Evolutionary conservation across 2,329 filamentous ascomycete species (phyloP), one percentile per base, ranked within the genome.

Genomic region (Fusarium albosuccineum): DNA sequence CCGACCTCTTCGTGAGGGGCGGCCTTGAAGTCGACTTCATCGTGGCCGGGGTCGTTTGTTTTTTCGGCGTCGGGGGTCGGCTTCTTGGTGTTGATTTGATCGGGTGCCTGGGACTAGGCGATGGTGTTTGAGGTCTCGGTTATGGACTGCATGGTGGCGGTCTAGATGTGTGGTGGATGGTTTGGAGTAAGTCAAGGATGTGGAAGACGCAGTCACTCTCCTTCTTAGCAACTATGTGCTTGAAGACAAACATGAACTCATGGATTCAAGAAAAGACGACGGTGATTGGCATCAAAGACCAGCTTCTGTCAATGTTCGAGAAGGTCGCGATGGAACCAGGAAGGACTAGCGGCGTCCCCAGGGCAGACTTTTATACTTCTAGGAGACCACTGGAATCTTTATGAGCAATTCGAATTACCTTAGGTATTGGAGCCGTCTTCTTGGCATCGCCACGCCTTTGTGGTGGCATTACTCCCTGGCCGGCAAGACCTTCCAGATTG

Each of bases 11-110:
- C 52, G 14, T 55, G 39, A 14, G 17, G 50, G 4, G 37, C 50
- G 17, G 50, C 39, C 14, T 53, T 53, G 39, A 53, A 42, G 39
- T 39, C 46, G 30, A 36, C 46, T 50, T 49, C 14, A n/a, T 57
- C 53, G 34, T 27, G 27, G 14, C 14, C 22, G 26, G 46, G 17
- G 4, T 27, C 8, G 11, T 14, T 22, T 2, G 14, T 22, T n/a
- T 40, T 51, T 26, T 29, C 36, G 36, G 22, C 22, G 26, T 37
- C 22, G 14, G 16, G 26, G 4, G 30, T 50, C 17, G 26, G 46
- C 9, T 50, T 50, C 26, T 37, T 37, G 33, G 46, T 13, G 17
- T 37, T 9, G 33, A 50, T 13, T 4, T 37, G 46, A 14, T 50
- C 33, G 5, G 26, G 22, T 5, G 22, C 14, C 26, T 33, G 17